These are phyloP conservation scores for Fusarium pseudonygamai DNA, from an alignment of 2,329 filamentous ascomycete species.

Conservation along the genomic window DNA sequence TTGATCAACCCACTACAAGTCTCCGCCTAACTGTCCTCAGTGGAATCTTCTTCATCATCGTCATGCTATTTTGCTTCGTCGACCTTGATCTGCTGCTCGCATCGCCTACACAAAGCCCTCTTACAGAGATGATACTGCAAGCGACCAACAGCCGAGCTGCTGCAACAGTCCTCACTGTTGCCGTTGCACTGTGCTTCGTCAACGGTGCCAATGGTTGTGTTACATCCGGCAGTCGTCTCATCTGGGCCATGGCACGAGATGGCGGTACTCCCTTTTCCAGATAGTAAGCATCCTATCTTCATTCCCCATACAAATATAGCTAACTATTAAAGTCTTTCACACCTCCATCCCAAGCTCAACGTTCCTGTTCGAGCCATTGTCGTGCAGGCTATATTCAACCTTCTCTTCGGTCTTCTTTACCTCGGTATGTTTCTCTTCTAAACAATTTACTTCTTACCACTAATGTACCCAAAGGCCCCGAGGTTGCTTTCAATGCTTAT, in stretches of 20 bases:
- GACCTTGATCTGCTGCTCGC: conserved; percentile 49
- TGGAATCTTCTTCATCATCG: conserved; percentile 51
- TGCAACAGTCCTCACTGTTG: conserved; percentile 53
- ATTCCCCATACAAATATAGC: accelerated
- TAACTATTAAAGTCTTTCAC: conserved; percentile 40
- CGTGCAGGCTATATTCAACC: conserved; percentile 54
- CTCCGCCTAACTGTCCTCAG: conserved; percentile 22
- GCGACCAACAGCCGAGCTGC: conserved; percentile 52
- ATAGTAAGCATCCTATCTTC: conserved; percentile 7
- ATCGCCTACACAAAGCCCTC: conserved; percentile 55
- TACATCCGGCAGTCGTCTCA: conserved; percentile 55
- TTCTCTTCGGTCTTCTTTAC: conserved; percentile 57
- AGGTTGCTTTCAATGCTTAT: conserved; percentile 58
- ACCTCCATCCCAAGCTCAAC: conserved; percentile 50
- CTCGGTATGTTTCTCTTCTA: conserved; percentile 24
- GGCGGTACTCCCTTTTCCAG: conserved; percentile 48
- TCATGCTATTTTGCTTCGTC: conserved; percentile 55
- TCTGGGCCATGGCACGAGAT: conserved; percentile 59
- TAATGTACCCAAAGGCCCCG: conserved; percentile 43
- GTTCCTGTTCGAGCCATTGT: conserved; percentile 55
- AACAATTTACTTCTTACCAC: accelerated
- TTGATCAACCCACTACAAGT: neutral
- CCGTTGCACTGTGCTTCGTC: conserved; percentile 55
- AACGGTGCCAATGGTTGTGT: conserved; percentile 56
- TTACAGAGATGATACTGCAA: conserved; percentile 56